phyloP scores from a whole-genome alignment of 495 filamentous ascomycete species.

The Aspergillus homomorphus region DNA sequence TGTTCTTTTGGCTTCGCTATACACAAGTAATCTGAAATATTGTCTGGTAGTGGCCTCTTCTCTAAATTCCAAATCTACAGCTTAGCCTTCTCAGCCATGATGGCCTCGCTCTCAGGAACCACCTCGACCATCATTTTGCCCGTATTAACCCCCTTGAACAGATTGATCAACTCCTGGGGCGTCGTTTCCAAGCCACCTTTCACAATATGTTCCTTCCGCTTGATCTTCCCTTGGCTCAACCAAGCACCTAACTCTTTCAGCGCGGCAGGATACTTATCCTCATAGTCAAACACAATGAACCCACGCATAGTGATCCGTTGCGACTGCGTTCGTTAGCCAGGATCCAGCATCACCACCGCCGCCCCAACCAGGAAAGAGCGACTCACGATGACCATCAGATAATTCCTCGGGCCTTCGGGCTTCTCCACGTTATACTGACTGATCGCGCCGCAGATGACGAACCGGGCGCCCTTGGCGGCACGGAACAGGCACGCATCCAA shows the following conservation, averaged over 20 bases:
- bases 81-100: slow-evolving; percentile 27
- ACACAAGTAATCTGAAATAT: background rate
- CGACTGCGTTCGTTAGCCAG: slow-evolving; percentile 32
- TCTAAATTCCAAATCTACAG: slow-evolving; percentile 18
- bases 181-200: slow-evolving; percentile 49
- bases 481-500: slow-evolving; percentile 50
- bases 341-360: background rate
- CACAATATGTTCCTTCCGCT: slow-evolving; percentile 55
- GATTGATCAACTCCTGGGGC: slow-evolving; percentile 46
- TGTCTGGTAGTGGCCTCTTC: background rate
- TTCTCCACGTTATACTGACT: slow-evolving; percentile 51
- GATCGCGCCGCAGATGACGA: slow-evolving; percentile 55
- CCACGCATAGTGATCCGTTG: slow-evolving; percentile 54
- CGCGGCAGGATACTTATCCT: slow-evolving; percentile 42
- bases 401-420: slow-evolving; percentile 45
- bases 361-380: background rate
- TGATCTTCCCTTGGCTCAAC: slow-evolving; percentile 53
- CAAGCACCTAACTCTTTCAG: slow-evolving; percentile 46
- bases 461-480: slow-evolving; percentile 45
- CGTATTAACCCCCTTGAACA: slow-evolving; percentile 52
- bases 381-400: slow-evolving; percentile 51
- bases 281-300: slow-evolving; percentile 55
- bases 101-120: slow-evolving; percentile 33
- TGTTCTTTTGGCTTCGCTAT: too few species aligned
- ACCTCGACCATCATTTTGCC: slow-evolving; percentile 53